Conservation (phyloP, 2,329 filamentous ascomycete genomes). For the Arthrinium phaeospermum region DNA sequence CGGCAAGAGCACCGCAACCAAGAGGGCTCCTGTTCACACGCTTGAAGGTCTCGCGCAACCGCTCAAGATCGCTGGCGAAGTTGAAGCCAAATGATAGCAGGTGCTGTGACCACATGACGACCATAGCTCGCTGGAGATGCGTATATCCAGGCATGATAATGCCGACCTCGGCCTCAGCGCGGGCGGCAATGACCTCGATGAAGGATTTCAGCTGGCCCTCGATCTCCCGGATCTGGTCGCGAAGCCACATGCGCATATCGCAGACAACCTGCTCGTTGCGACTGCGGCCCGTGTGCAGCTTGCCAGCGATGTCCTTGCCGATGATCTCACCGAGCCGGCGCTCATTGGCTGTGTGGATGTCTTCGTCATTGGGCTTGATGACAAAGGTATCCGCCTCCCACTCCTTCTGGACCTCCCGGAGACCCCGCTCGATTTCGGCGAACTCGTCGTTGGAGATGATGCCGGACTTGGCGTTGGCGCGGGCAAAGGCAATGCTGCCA, state of each 20-base stretch:
- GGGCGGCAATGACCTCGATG: conserved; percentile 67
- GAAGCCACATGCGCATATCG: conserved; percentile 89
- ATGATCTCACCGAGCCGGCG: conserved; percentile 80
- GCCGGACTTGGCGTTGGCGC: conserved; percentile 76
- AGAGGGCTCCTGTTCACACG: conserved; percentile 70
- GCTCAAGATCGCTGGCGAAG: conserved; percentile 71
- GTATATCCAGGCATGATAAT: conserved; percentile 80
- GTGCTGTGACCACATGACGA: conserved; percentile 78
- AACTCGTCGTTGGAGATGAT: conserved; percentile 79
- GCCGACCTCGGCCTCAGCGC: conserved; percentile 73
- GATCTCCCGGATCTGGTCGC: conserved; percentile 73
- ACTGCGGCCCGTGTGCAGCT: conserved; percentile 86
- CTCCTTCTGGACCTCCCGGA: conserved; percentile 61
- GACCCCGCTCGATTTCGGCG: conserved; percentile 72
- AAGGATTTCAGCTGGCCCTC: conserved; percentile 73
- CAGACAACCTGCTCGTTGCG: conserved; percentile 91
- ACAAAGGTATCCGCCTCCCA: conserved; percentile 57
- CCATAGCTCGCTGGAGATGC: conserved; percentile 75
- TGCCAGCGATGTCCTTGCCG: conserved; percentile 82
- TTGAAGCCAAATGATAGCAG: conserved; percentile 70
- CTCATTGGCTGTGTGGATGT: conserved; percentile 34
- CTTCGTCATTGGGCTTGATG: conserved; percentile 48
- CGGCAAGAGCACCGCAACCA: conserved; percentile 74
- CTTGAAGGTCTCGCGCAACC: conserved; percentile 68
- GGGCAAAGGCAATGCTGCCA: conserved; percentile 80